These are phyloP conservation scores for Eimeria maxima DNA, from an alignment of 169 alveolate species.

Conservation along the genomic window DNA sequence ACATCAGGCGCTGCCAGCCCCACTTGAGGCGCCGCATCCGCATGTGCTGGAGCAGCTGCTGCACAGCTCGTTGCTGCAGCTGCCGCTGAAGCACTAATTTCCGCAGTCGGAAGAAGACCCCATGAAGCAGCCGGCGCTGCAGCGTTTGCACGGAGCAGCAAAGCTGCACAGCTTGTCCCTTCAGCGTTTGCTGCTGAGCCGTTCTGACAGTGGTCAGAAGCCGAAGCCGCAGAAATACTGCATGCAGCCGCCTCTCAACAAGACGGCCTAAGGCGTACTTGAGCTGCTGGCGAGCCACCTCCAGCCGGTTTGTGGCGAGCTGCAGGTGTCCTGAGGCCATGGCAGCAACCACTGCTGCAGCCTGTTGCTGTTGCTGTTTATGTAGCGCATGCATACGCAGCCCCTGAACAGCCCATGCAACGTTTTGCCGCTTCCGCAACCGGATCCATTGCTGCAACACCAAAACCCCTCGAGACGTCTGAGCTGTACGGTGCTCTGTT, in stretches of 20 bases:
- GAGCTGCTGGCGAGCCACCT: constrained; percentile 28
- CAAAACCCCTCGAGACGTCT: not conserved
- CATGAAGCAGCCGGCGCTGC: not conserved
- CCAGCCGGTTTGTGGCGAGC: constrained; percentile 21
- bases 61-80: constrained; percentile 29
- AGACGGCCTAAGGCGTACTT: not conserved
- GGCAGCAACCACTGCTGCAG: constrained; percentile 10
- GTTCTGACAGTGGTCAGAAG: not conserved
- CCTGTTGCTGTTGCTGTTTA: constrained; percentile 46
- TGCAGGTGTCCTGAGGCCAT: constrained; percentile 53
- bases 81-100: not conserved
- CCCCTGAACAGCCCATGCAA: constrained; percentile 1
- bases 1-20: constrained; percentile 47
- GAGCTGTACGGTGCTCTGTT: not conserved
- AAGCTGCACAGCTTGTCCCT: constrained; percentile 13
- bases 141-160: not conserved
- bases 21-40: constrained; percentile 40
- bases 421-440: constrained; percentile 3
- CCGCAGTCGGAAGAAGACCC: not conserved
- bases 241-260: constrained; percentile 7
- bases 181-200: constrained; percentile 6
- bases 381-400: constrained; percentile 28
- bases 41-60: constrained; percentile 52
- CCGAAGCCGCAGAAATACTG: not conserved
- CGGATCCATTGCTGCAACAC: constrained; percentile 27